phyloP scores from a whole-genome alignment of 768 basidiomycete genomes.

The Tremella yokohamensis region DNA sequence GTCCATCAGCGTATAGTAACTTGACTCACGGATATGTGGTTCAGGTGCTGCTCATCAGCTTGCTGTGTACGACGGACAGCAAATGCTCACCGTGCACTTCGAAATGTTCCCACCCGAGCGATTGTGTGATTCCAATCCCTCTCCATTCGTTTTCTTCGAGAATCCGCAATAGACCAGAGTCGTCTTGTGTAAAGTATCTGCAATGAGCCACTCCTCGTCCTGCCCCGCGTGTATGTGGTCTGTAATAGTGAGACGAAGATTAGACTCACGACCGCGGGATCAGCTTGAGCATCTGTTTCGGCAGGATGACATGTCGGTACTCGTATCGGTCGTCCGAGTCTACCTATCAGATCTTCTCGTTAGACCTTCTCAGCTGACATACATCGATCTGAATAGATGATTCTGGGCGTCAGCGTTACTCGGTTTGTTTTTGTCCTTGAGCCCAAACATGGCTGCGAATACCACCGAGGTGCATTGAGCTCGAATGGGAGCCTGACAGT shows the following conservation, averaged over 20 bases:
- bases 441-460: background rate
- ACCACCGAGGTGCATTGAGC: no score
- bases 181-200: constrained; percentile 66
- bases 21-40: constrained; percentile 49
- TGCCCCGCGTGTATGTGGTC: background rate
- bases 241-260: background rate
- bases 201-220: background rate
- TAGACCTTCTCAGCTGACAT: constrained; percentile 6
- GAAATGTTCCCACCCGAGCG: constrained; percentile 94
- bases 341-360: constrained; percentile 8
- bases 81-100: constrained; percentile 72
- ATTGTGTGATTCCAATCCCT: constrained; percentile 92
- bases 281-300: constrained; percentile 88
- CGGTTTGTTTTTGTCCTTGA: background rate
- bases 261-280: constrained; percentile 64
- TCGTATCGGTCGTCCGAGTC: constrained; percentile 86
- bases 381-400: constrained; percentile 51
- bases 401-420: constrained; percentile 28
- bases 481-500: no score
- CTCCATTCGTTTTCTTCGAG: constrained; percentile 88
- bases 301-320: constrained; percentile 90
- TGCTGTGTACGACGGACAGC: constrained; percentile 44
- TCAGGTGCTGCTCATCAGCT: constrained; percentile 45
- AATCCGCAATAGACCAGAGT: constrained; percentile 74
- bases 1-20: background rate